Evolutionary conservation across 2,329 filamentous ascomycete genomes (phyloP), one percentile per base, ranked within the genome.

Genomic region (Ceratocystis eucalypticola): DNA sequence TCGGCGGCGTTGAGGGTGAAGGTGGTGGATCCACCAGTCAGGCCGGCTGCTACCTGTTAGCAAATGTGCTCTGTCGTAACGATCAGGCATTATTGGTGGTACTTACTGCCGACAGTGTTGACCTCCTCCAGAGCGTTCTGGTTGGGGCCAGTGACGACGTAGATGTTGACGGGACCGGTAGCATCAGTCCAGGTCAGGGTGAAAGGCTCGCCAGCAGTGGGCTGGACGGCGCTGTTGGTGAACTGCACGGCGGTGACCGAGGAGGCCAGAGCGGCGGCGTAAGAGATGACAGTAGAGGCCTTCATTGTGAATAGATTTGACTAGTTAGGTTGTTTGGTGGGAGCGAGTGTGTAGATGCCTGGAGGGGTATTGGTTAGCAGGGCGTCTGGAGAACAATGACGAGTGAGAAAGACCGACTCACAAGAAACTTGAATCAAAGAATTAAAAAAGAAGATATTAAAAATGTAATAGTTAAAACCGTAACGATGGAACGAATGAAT

Each of bases 61-160:
- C 22, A 1, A 50, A 28, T 28, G 2, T 22, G 22, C 22, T 22
- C 22, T 22, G 2, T 22, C 22, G 2, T 0, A 22, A 22, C 22
- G 22, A 22, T 22, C 22, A 22, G 22, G 22, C 22, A 22, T 22
- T 22, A 2, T 22, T 22, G 22, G 2, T 5, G 28, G 28, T 20
- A 80, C 83, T 75, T 76, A 86, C 84, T 72, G 69, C 77, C 79
- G 71, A 87, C 74, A 69, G 74, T 70, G 55, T 76, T 71, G 48
- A 78, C 69, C 66, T 76, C 70, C 41, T 75, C 71, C 69, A 83
- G 80, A 64, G 73, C 76, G 69, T 69, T 66, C 69, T 78, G 75
- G 68, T 73, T 73, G 3, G 73, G 71, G 70, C 84, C 84, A 67
- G 80, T 80, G 66, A 86, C 76, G 68, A 87, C 79, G 70, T 74